Conservation (phyloP, 2,329 filamentous ascomycete species). For the Beauveria brongniartii region DNA sequence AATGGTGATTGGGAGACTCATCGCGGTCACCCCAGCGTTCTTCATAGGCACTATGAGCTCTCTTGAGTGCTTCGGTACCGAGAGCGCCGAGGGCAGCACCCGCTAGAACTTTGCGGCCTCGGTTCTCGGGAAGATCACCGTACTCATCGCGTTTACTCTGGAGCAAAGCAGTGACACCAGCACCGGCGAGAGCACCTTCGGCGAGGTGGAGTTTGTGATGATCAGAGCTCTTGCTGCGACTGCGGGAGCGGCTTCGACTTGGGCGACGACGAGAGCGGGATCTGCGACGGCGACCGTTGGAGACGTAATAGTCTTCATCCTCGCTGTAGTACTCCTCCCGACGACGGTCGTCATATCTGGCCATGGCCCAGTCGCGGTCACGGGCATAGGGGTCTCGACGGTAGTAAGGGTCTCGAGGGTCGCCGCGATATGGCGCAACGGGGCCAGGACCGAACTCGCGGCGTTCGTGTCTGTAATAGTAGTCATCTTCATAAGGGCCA, state of each 20-base stretch:
- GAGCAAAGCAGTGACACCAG: conserved; percentile 52
- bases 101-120: conserved; percentile 50
- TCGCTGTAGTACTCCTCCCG: conserved; percentile 37
- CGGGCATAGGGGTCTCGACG: conserved; percentile 21
- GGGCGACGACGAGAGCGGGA: conserved; percentile 31
- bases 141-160: conserved; percentile 44
- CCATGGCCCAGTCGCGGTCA: conserved; percentile 27
- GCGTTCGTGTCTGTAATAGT: conserved; percentile 42
- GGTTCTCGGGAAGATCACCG: conserved; percentile 41
- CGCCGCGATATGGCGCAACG: conserved; percentile 28
- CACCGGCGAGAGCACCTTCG: conserved; percentile 57
- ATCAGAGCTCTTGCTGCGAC: conserved; percentile 40
- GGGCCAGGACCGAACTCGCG: conserved; percentile 25
- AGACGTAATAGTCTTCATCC: conserved; percentile 42
- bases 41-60: conserved; percentile 54
- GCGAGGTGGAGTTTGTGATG: conserved; percentile 51
- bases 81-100: conserved; percentile 56
- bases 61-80: conserved; percentile 51
- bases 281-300: conserved; percentile 35
- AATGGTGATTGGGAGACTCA: conserved; percentile 33
- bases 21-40: conserved; percentile 38
- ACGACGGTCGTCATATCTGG: conserved; percentile 31
- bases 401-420: conserved; percentile 18
- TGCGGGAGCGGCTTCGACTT: conserved; percentile 37
- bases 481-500: conserved; percentile 36